Evolutionary conservation across 2,329 filamentous ascomycete species (phyloP), one percentile per base, ranked within the genome.

Genomic region (Oidium heveae): DNA sequence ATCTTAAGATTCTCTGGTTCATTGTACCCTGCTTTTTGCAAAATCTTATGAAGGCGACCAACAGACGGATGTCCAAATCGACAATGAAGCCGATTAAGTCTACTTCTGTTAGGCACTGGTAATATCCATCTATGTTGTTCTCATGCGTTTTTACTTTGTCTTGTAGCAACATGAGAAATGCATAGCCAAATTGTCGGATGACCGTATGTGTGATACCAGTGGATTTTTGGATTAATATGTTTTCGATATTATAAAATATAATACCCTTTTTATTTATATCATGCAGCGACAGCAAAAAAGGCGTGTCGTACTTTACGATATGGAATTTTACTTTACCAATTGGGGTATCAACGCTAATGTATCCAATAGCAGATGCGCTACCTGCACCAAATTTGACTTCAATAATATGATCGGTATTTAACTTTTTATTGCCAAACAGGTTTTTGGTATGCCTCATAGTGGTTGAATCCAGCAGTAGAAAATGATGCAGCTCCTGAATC

Each of bases 11-110:
- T 51, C 15, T 51, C 32, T 15, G 7, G 2, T n/a, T 51, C 8
- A n/a, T 41, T 10, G 39, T 52, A 34, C 12, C 28, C 36, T 22
- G 50, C 18, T 22, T 52, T 39, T 52, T 52, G 24, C 22, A 52
- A 34, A n/a, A 53, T 18, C 24, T 53, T 43, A 16, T 6, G 15
- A n/a, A 53, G 52, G 7, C 52, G 36, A 24, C 20, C 16, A 28
- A 53, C 52, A n/a, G 52, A 53, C 28, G 36, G 52, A 53, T 53
- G 52, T 13, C 51, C 51, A 53, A 53, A 53, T 13, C 50, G 50
- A 18, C 50, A 4, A 52, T 52, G 50, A 39, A 52, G 36, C 22
- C 50, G 47, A 15, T 9, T 1, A 51, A 28, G 32, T 51, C 47
- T 15, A 24, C 34, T 28, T 51, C 24, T 34, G 47, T 51, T 51